phyloP scores from a whole-genome alignment of 208 protist genomes.

The Wallacemonas sp. region DNA sequence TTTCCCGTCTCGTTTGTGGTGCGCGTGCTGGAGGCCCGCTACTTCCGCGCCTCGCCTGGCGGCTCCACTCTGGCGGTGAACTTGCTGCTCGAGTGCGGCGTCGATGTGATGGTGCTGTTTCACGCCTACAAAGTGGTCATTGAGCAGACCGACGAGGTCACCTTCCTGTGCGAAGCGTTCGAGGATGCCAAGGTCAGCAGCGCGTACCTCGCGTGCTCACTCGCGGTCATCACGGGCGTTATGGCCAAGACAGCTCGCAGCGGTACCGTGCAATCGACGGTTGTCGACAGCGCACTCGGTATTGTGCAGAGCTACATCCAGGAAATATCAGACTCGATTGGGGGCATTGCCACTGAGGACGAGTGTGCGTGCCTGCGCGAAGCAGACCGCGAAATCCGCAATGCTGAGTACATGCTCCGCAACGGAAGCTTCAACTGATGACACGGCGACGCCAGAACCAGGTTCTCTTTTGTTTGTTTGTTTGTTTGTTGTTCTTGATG shows the following conservation, averaged over 20 bases:
- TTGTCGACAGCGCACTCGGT: slow-evolving; percentile 41
- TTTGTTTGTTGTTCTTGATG: too few species aligned
- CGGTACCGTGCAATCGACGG: slow-evolving; percentile 38
- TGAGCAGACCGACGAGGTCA: slow-evolving; percentile 46
- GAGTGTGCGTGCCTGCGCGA: slow-evolving; percentile 2
- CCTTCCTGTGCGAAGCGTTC: slow-evolving; percentile 36
- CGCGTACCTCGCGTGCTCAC: slow-evolving; percentile 60
- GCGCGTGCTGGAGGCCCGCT: slow-evolving; percentile 61
- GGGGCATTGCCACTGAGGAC: not conserved
- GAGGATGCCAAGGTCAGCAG: slow-evolving; percentile 29
- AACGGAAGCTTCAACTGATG: slow-evolving; percentile 3
- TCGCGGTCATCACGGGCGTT: slow-evolving; percentile 52
- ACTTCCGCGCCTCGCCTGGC: slow-evolving; percentile 37
- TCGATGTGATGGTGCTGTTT: slow-evolving; percentile 72
- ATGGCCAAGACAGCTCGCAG: slow-evolving; percentile 42
- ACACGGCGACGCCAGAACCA: not conserved
- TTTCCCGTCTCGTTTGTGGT: slow-evolving; percentile 78
- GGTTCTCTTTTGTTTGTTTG: too few species aligned
- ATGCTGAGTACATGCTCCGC: slow-evolving; percentile 10
- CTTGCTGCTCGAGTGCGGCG: slow-evolving; percentile 61
- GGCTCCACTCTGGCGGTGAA: slow-evolving; percentile 57
- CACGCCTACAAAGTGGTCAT: slow-evolving; percentile 64
- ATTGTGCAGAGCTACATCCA: slow-evolving; percentile 33
- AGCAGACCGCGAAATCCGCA: slow-evolving; percentile 11
- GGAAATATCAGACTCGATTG: slow-evolving; percentile 2